A percentile compares a stretch with the other conserved stretches of the same genome.
phyloP scores from a whole-genome alignment of 2,329 filamentous ascomycete genomes.

The Pyrenophora graminea region DNA sequence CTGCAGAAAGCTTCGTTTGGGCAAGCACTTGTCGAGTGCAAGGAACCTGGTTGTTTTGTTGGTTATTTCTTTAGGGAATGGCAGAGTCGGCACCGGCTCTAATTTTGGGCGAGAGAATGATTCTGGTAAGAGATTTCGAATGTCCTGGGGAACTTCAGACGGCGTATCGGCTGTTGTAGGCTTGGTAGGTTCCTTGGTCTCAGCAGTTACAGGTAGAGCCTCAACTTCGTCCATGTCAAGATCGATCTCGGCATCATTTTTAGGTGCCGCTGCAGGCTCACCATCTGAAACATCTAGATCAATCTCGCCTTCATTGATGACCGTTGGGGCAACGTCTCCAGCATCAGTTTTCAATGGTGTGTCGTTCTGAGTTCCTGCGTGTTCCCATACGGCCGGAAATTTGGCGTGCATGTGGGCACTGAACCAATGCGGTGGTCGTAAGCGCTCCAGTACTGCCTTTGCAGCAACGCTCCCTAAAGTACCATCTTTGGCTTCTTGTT shows the following conservation, averaged over 20 bases:
- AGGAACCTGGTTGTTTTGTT: constrained; percentile 85
- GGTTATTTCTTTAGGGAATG: constrained; percentile 71
- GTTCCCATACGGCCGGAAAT: constrained; percentile 67
- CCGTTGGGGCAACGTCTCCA: constrained; percentile 10
- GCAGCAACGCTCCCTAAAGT: constrained; percentile 80
- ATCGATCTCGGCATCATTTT: constrained; percentile 45
- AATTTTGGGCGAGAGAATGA: constrained; percentile 61
- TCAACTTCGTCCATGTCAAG: constrained; percentile 49
- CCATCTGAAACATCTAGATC: constrained; percentile 62
- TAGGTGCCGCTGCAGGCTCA: constrained; percentile 30
- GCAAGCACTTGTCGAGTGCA: constrained; percentile 88
- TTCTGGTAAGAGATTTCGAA: constrained; percentile 75
- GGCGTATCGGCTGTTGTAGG: constrained; percentile 1
- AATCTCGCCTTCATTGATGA: constrained; percentile 62
- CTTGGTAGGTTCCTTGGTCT: constrained; percentile 14
- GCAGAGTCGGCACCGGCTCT: constrained; percentile 43
- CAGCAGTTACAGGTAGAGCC: not conserved
- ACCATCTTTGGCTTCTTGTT: constrained; percentile 73
- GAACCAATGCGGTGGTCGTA: constrained; percentile 89
- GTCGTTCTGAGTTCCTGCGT: constrained; percentile 58
- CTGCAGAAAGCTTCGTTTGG: constrained; percentile 79
- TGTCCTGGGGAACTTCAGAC: constrained; percentile 60
- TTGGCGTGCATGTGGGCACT: constrained; percentile 88
- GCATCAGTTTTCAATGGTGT: constrained; percentile 19
- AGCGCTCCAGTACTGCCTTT: constrained; percentile 74